These are phyloP conservation scores for Trypanosoma melophagium DNA, from an alignment of 208 protist genomes.

Conservation along the genomic window DNA sequence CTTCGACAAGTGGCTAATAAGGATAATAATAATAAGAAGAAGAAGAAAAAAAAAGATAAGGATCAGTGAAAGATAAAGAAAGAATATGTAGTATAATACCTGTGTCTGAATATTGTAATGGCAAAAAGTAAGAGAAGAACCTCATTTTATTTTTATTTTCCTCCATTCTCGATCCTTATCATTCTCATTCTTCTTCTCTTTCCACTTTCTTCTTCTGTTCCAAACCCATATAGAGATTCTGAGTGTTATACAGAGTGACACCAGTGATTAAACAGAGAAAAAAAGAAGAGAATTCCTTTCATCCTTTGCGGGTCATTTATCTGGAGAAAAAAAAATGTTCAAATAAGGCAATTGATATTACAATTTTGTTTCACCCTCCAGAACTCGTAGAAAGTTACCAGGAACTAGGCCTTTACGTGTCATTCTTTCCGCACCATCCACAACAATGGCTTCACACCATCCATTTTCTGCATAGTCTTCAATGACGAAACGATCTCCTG, in stretches of 20 bases:
- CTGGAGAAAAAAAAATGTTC: neutral
- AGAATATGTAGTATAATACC: neutral
- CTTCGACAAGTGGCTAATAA: slow-evolving; percentile 18
- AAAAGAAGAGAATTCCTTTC: slow-evolving; percentile 10
- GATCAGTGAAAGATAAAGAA: slow-evolving; percentile 8
- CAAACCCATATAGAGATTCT: no score
- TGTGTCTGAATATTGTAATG: no score
- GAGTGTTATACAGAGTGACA: no score
- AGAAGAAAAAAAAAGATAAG: slow-evolving; percentile 10
- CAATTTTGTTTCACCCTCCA: slow-evolving; percentile 44
- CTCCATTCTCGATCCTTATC: no score
- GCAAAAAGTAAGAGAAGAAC: no score
- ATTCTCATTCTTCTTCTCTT: no score
- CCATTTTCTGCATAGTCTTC: slow-evolving; percentile 63
- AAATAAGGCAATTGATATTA: slow-evolving; percentile 12
- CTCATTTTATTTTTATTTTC: no score
- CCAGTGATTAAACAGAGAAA: no score
- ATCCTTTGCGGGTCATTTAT: neutral
- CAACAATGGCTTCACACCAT: slow-evolving; percentile 64
- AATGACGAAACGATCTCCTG: slow-evolving; percentile 81
- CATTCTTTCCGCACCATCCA: slow-evolving; percentile 28
- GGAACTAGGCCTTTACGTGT: slow-evolving; percentile 51
- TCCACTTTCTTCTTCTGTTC: no score
- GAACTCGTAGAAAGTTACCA: slow-evolving; percentile 70
- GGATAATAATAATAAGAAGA: slow-evolving; percentile 3